Evolutionary conservation across 75 land plant genomes (phyloP).

Genomic region (Sequoiadendron giganteum): DNA sequence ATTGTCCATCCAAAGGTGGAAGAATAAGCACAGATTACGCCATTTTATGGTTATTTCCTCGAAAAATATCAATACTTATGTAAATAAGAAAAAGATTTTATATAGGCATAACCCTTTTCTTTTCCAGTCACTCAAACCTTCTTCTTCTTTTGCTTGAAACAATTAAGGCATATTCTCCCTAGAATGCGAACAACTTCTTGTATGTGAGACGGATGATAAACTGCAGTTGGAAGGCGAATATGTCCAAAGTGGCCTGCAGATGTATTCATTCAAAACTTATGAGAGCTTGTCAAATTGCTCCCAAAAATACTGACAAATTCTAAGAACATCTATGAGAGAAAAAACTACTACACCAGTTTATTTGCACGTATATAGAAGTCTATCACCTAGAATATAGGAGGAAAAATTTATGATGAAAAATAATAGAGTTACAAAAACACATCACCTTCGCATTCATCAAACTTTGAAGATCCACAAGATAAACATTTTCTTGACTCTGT

Average conservation of each 20-base stretch:
- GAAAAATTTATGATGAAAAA: background rate
- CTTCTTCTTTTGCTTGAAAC: conserved; percentile 14
- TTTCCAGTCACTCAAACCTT: background rate
- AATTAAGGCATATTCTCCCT: conserved; percentile 8
- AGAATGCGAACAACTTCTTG: background rate
- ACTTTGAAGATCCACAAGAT: conserved; percentile 72
- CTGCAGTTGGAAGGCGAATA: conserved; percentile 6
- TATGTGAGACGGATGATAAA: conserved; percentile 6
- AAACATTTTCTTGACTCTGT: conserved; percentile 70
- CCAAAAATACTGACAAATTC: background rate
- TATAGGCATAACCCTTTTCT: background rate
- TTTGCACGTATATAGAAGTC: background rate
- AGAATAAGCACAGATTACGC: background rate
- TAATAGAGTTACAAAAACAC: background rate
- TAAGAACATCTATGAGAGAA: background rate
- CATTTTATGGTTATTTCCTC: background rate
- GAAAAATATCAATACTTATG: background rate
- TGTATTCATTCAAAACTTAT: background rate
- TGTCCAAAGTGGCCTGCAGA: conserved; percentile 14
- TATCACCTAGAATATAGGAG: background rate
- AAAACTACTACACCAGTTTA: background rate
- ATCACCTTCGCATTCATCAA: conserved; percentile 76
- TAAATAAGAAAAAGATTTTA: no score
- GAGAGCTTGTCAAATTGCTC: background rate
- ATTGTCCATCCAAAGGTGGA: background rate